A percentile compares a stretch with the other conserved stretches of the same genome.
Evolutionary conservation across 192 early-diverging fungal species (phyloP).

Genomic region (Chytriomyces confervae): DNA sequence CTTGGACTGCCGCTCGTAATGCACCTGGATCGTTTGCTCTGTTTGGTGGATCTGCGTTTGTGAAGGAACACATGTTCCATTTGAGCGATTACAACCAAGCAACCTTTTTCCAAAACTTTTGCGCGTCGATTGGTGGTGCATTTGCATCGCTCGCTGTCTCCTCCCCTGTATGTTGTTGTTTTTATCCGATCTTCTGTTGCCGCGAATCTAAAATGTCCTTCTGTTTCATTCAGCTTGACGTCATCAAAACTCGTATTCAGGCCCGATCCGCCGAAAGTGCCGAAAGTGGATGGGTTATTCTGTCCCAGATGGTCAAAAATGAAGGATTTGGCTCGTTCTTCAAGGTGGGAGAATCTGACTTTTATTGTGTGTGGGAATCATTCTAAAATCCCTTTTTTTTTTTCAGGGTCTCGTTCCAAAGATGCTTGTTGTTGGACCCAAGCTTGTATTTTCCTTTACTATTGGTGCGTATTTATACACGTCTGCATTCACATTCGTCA

Average conservation of each 20-base stretch:
- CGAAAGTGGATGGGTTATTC: conserved; percentile 84
- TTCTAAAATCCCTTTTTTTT: not conserved
- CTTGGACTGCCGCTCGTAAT: conserved; percentile 97
- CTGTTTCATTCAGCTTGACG: conserved; percentile 69
- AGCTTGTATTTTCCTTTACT: conserved; percentile 97
- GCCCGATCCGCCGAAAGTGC: conserved; percentile 86
- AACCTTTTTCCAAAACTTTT: conserved; percentile 95
- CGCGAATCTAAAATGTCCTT: not conserved
- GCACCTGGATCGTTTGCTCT: conserved; percentile 96
- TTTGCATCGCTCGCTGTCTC: conserved; percentile 92
- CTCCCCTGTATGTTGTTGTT: conserved; percentile 76
- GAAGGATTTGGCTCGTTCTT: conserved; percentile 95
- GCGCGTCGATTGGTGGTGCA: conserved; percentile 91
- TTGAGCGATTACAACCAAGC: conserved; percentile 90
- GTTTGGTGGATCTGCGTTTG: conserved; percentile 84
- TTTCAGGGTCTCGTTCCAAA: conserved; percentile 59
- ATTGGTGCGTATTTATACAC: conserved; percentile 64
- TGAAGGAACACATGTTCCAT: conserved; percentile 91
- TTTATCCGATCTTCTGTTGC: not conserved
- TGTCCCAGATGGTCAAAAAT: conserved; percentile 86
- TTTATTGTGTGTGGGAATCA: not conserved
- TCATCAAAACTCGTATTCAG: conserved; percentile 99
- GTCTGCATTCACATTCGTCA: not conserved
- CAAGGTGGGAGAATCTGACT: conserved; percentile 65
- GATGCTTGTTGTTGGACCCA: conserved; percentile 82